These are phyloP conservation scores for Saturnispora saitoi DNA, from an alignment of 805 yeast species.

Conservation along the genomic window DNA sequence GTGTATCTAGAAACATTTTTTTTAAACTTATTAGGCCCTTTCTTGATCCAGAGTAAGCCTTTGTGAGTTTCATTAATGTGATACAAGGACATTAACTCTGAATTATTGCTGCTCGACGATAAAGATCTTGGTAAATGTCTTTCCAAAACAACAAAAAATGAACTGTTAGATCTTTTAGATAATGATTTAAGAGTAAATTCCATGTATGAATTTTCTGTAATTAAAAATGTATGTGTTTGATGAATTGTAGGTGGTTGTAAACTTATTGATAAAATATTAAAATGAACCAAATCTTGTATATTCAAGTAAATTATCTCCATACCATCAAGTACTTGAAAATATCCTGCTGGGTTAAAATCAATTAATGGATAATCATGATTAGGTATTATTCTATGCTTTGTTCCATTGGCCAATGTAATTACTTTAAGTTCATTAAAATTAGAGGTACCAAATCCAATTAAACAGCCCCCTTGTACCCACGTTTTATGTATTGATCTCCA, in stretches of 20 bases:
- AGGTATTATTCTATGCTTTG: not conserved
- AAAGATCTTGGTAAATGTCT: conserved; percentile 3
- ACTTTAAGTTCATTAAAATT: not conserved
- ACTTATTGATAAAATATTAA: conserved; percentile 1
- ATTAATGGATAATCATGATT: conserved; percentile 8
- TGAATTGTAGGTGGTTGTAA: not conserved
- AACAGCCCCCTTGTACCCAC: not conserved
- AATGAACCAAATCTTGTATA: conserved; percentile 5
- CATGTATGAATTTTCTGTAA: not conserved
- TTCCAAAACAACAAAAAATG: not conserved
- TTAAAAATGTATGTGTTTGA: not conserved
- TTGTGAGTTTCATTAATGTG: not conserved
- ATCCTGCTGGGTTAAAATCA: not conserved
- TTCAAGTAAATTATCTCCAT: not conserved
- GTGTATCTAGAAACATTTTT: conserved; percentile 3
- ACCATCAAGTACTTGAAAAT: conserved; percentile 4
- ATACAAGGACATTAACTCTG: not conserved
- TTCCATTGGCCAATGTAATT: not conserved
- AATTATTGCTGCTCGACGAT: not conserved
- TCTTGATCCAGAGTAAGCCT: conserved; percentile 1
- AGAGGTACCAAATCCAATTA: conserved; percentile 6
- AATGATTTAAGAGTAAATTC: not conserved
- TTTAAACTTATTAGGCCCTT: not conserved
- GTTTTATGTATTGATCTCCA: conserved; percentile 2
- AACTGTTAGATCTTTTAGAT: not conserved